Conservation (phyloP, 2,329 filamentous ascomycete genomes). For the Arthroderma sp. region DNA sequence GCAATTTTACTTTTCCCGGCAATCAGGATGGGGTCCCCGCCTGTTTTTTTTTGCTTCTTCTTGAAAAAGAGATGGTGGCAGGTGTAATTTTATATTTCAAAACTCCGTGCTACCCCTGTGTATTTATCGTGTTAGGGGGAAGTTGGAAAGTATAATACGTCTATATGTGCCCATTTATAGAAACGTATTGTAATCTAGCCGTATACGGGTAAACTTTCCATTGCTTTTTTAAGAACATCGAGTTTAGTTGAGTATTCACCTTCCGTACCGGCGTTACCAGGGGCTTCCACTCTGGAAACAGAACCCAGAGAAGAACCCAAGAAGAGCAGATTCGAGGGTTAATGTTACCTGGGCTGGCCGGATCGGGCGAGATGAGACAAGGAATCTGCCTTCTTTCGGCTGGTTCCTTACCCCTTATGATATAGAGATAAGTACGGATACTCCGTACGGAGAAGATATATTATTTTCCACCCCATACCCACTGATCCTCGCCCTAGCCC, state of each 20-base stretch:
- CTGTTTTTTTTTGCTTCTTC: background rate
- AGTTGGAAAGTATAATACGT: background rate
- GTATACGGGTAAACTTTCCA: background rate
- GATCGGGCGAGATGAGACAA: background rate
- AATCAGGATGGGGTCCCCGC: background rate
- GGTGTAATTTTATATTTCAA: background rate
- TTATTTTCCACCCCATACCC: too few relatives aligned
- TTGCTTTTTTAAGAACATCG: background rate
- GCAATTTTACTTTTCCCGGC: constrained; percentile 1
- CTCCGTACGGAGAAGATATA: too few relatives aligned
- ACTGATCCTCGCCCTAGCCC: background rate
- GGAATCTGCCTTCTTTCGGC: background rate
- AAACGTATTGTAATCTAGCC: background rate
- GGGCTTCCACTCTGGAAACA: background rate
- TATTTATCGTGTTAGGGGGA: background rate
- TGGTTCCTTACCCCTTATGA: background rate
- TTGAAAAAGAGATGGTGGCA: background rate
- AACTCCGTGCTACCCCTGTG: background rate
- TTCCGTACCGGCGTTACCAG: background rate
- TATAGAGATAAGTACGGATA: too few relatives aligned
- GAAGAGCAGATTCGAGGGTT: background rate
- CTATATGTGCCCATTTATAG: background rate
- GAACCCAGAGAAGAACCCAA: background rate
- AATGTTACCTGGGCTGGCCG: background rate
- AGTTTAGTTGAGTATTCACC: background rate